Evolutionary conservation across 2,329 filamentous ascomycete species (phyloP).

Genomic region (Alternaria sp.): DNA sequence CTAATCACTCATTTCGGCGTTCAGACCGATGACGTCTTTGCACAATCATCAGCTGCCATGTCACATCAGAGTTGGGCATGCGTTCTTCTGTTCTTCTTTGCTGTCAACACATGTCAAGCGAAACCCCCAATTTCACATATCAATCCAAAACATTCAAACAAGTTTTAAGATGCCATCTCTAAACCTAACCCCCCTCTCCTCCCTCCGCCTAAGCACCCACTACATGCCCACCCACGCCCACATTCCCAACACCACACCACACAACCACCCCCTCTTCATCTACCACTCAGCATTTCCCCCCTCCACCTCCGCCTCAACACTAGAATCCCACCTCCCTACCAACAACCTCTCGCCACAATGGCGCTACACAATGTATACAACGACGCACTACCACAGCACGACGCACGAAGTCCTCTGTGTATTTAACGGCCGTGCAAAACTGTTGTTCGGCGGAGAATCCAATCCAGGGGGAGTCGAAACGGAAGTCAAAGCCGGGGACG

Average conservation of each 20-base stretch:
- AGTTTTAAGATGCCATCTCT: conserved; percentile 25
- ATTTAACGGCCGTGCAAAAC: conserved; percentile 63
- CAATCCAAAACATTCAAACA: not conserved
- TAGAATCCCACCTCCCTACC: conserved; percentile 64
- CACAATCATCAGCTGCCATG: not conserved
- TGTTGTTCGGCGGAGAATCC: conserved; percentile 72
- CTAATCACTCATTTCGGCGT: not conserved
- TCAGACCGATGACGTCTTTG: conserved; percentile 7
- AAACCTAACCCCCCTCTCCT: conserved; percentile 56
- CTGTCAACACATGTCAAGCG: not conserved
- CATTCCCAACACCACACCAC: conserved; percentile 71
- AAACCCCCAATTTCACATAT: not conserved
- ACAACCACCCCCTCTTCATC: conserved; percentile 69
- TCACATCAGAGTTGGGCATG: not conserved
- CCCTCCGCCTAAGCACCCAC: conserved; percentile 66
- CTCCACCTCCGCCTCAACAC: conserved; percentile 56
- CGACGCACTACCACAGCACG: conserved; percentile 72
- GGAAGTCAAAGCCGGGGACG: conserved; percentile 66
- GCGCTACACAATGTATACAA: conserved; percentile 73
- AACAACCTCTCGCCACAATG: conserved; percentile 68
- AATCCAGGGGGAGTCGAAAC: conserved; percentile 67
- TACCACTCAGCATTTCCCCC: conserved; percentile 68
- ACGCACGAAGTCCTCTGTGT: conserved; percentile 73
- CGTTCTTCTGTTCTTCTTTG: too few species aligned
- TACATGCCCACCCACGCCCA: conserved; percentile 65